These are phyloP conservation scores for Skeletonema menzelii DNA, from an alignment of 108 stramenopile species.

Conservation along the genomic window DNA sequence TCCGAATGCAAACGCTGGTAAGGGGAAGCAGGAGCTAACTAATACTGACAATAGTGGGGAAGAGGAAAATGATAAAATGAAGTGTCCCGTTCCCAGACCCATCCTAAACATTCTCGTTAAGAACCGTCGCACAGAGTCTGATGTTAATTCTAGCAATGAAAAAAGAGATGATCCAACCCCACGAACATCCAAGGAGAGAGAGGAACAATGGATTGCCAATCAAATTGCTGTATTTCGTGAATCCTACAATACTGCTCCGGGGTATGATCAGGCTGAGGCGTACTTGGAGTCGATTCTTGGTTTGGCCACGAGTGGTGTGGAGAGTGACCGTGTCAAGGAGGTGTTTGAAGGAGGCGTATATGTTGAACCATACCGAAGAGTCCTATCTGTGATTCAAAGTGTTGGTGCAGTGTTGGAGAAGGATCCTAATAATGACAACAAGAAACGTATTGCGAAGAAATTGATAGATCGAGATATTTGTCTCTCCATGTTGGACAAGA, in stretches of 20 bases:
- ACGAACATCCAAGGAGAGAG: conserved; percentile 46
- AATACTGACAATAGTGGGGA: not conserved
- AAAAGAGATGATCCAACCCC: conserved; percentile 21
- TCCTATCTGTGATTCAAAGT: conserved; percentile 72
- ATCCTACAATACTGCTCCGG: conserved; percentile 56
- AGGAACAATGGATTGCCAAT: conserved; percentile 65
- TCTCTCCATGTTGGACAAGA: conserved; percentile 81
- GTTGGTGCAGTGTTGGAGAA: conserved; percentile 71
- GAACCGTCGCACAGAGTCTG: conserved; percentile 37
- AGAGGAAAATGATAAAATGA: conserved; percentile 46
- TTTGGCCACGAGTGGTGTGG: conserved; percentile 75
- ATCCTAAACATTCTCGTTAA: conserved; percentile 78
- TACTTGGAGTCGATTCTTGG: conserved; percentile 80
- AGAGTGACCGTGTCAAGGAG: conserved; percentile 72
- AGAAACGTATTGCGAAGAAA: conserved; percentile 57
- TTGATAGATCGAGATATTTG: conserved; percentile 82
- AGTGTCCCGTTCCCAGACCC: conserved; percentile 86
- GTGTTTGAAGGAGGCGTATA: conserved; percentile 65
- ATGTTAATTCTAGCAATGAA: not conserved
- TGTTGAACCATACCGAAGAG: conserved; percentile 66
- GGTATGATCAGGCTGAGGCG: conserved; percentile 72
- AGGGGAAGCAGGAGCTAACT: not conserved
- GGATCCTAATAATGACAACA: conserved; percentile 23
- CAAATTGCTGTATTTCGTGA: conserved; percentile 72
- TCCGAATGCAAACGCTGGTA: conserved; percentile 2